Evolutionary conservation across 2,329 filamentous ascomycete species (phyloP).

Genomic region (Trichoderma atrobrunneum): DNA sequence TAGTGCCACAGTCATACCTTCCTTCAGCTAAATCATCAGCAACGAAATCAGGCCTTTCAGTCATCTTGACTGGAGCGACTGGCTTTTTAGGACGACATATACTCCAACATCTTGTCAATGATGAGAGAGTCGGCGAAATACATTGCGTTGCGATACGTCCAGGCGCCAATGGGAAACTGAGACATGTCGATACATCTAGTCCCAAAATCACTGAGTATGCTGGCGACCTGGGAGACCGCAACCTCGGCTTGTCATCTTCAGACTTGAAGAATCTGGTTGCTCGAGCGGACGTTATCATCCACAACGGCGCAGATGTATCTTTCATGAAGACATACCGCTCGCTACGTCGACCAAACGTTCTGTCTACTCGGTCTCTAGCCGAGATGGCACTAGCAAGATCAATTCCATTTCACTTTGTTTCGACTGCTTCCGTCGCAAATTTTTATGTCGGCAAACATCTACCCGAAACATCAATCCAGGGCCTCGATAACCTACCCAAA

Average conservation of each 20-base stretch:
- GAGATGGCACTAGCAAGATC: neutral
- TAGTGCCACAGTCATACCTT: neutral
- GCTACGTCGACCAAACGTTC: neutral
- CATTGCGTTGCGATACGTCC: neutral
- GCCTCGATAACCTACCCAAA: neutral
- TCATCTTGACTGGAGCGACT: neutral
- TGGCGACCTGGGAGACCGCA: neutral
- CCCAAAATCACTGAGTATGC: neutral
- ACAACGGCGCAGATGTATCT: neutral
- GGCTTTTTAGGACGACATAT: neutral
- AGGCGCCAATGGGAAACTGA: neutral
- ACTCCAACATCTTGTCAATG: neutral
- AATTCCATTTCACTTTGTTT: neutral
- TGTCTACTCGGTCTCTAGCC: neutral
- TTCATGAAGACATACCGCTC: neutral
- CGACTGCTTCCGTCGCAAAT: neutral
- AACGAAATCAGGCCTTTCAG: neutral
- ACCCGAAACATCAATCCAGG: neutral
- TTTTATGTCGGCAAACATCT: neutral
- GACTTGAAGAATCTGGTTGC: neutral
- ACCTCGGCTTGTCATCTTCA: neutral
- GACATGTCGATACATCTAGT: neutral
- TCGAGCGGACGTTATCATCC: neutral
- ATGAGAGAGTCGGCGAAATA: neutral
- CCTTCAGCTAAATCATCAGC: neutral